Conservation (phyloP, 2,329 filamentous ascomycete genomes). For the Fusarium compactum region DNA sequence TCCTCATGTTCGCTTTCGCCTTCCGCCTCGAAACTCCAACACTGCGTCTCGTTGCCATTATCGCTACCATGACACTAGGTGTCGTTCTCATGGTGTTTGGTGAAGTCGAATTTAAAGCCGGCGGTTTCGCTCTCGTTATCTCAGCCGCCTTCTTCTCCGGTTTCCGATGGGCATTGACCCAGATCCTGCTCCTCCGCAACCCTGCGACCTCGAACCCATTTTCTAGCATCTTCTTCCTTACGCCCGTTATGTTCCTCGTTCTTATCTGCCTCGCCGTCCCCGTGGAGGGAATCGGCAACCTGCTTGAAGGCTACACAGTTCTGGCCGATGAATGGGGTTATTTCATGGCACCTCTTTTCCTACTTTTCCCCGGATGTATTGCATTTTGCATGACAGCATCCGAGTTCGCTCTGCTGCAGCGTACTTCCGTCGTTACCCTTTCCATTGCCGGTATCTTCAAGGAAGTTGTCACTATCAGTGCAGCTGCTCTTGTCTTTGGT, state of each 20-base stretch:
- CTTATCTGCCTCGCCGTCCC: constrained; percentile 84
- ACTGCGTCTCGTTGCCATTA: constrained; percentile 86
- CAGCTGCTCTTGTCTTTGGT: constrained; percentile 87
- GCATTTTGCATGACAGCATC: constrained; percentile 97
- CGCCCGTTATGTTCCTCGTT: constrained; percentile 92
- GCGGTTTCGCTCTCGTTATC: constrained; percentile 93
- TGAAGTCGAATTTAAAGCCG: constrained; percentile 87
- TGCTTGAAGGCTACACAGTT: constrained; percentile 73
- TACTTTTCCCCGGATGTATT: constrained; percentile 89
- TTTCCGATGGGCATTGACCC: constrained; percentile 98
- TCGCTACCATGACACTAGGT: constrained; percentile 89
- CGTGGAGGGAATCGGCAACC: constrained; percentile 80
- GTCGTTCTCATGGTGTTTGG: constrained; percentile 99
- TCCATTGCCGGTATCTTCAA: constrained; percentile 99
- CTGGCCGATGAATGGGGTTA: constrained; percentile 77
- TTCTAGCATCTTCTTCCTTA: constrained; percentile 96
- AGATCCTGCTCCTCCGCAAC: constrained; percentile 93
- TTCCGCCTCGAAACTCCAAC: constrained; percentile 93
- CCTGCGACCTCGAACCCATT: constrained; percentile 97
- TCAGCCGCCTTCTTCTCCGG: constrained; percentile 94
- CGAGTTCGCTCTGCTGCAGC: constrained; percentile 94
- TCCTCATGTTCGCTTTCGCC: constrained; percentile 92
- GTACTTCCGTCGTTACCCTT: constrained; percentile 94
- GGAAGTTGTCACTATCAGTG: constrained; percentile 94
- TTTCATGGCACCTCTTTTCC: constrained; percentile 74